These are phyloP conservation scores for Neurospora discreta DNA, from an alignment of 495 filamentous ascomycete species.

Conservation along the genomic window DNA sequence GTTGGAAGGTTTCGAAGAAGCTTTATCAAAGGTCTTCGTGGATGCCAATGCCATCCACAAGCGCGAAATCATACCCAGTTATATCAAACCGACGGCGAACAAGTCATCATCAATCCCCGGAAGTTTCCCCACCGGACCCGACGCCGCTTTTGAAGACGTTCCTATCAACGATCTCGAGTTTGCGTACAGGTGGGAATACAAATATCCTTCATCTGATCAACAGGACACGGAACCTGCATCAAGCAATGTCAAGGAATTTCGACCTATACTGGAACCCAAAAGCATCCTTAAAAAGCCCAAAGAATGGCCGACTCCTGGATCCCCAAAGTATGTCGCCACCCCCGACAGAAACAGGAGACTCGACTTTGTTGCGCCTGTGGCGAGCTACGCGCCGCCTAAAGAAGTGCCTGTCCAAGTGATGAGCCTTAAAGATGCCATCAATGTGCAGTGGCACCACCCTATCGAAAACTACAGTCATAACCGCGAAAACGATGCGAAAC, in stretches of 20 bases:
- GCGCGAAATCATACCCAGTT: slow-evolving; percentile 23
- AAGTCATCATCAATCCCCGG: slow-evolving; percentile 5
- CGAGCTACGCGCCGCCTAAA: slow-evolving; percentile 7
- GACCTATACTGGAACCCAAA: slow-evolving; percentile 10
- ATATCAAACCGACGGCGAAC: slow-evolving; percentile 1
- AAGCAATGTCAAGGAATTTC: slow-evolving; percentile 1
- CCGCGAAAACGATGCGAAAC: not conserved
- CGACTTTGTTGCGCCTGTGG: slow-evolving; percentile 16
- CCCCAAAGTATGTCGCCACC: slow-evolving; percentile 15
- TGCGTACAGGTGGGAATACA: slow-evolving; percentile 8
- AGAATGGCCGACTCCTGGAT: slow-evolving; percentile 2
- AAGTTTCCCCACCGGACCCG: slow-evolving; percentile 7
- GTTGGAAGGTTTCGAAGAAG: not conserved
- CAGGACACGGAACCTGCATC: not conserved
- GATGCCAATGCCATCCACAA: slow-evolving; percentile 28
- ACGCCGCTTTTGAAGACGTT: slow-evolving; percentile 11
- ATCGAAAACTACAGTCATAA: not conserved
- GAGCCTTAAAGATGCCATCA: slow-evolving; percentile 3
- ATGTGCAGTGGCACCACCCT: not conserved
- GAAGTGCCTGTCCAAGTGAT: slow-evolving; percentile 12
- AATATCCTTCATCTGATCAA: slow-evolving; percentile 7
- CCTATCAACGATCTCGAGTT: slow-evolving; percentile 10
- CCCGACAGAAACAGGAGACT: slow-evolving; percentile 15
- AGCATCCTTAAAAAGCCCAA: slow-evolving; percentile 17
- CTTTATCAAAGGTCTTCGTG: slow-evolving; percentile 22